Evolutionary conservation across 2,329 filamentous ascomycete genomes (phyloP), one percentile per base, ranked within the genome.

Genomic region (Moelleriella libera): DNA sequence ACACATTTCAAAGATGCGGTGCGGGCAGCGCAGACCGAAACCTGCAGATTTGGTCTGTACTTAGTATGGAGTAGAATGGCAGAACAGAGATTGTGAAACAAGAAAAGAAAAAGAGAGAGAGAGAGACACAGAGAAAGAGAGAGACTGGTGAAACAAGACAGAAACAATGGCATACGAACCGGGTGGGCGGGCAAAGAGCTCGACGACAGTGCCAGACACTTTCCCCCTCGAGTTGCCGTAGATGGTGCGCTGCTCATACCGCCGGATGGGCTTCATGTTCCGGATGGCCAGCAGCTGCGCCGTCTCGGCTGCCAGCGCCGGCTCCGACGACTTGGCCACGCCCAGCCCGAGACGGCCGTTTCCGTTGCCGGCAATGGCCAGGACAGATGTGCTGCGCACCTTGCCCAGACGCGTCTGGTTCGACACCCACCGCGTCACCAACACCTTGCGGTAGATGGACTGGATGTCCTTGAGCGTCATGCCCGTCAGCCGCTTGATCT

Each of bases 321-420:
- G 59, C 65, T 96, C 88, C 30, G 82, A 79, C 8, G 84, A 83
- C 72, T 97, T 98, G 56, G 86, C 89, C 66, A 90, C 85, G 48
- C 92, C 92, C 50, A 97, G 74, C 9, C 92, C 92, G 32, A 98
- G 67, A 58, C 90, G 75, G 12, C 92, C 92, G 54, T 92, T 77
- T 49, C 80, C 76, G 66, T 97, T 94, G 46, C 92, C 92, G 5
- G 88, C 89, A 55, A 96, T 81, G 41, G 81, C 81, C 51, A 97
- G 68, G 56, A 80, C 74, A 58, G 90, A 94, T 41, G 74, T 58
- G 63, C 83, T 86, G 55, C 76, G 75, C 50, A 98, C 83, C 74
- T 97, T 98, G 62, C 92, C 92, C 67, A 98, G 80, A 70, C 90
- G 85, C 28, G 92, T 97, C 74, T 97, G 90, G 68, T 98, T 97